These are phyloP conservation scores for Metarhizium album DNA, from an alignment of 2,329 filamentous ascomycete species.

Conservation along the genomic window DNA sequence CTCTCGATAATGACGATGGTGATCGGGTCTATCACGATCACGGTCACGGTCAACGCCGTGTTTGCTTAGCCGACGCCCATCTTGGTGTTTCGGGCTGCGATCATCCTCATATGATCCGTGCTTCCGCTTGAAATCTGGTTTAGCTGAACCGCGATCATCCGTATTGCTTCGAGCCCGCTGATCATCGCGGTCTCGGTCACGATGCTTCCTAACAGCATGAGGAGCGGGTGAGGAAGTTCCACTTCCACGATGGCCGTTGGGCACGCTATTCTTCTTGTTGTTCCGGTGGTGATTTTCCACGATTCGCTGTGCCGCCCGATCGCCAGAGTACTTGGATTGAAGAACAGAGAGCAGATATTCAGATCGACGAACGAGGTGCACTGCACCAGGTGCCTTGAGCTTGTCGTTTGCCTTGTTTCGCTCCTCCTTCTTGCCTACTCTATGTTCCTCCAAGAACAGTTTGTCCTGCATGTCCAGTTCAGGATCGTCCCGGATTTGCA, in stretches of 20 bases:
- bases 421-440: constrained; percentile 96
- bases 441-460: constrained; percentile 92
- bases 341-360: constrained; percentile 95
- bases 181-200: constrained; percentile 39
- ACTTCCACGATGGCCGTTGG: constrained; percentile 51
- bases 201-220: constrained; percentile 30
- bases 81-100: constrained; percentile 33
- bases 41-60: constrained; percentile 19
- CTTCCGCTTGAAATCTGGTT: constrained; percentile 50
- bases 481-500: constrained; percentile 81
- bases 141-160: constrained; percentile 39
- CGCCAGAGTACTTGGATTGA: constrained; percentile 71
- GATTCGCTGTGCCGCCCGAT: constrained; percentile 63
- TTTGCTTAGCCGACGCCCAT: constrained; percentile 26
- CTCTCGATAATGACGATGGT: constrained; percentile 12
- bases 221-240: constrained; percentile 64
- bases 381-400: constrained; percentile 89
- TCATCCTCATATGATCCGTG: constrained; percentile 39
- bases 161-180: constrained; percentile 39
- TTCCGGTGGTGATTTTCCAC: constrained; percentile 92
- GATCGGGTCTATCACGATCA: constrained; percentile 1
- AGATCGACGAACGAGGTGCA: constrained; percentile 87
- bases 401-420: constrained; percentile 66
- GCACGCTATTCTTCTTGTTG: constrained; percentile 62
- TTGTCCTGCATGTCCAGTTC: constrained; percentile 82